Evolutionary conservation across 192 early-diverging fungal species (phyloP).

Genomic region (Jimgerdemannia lactiflua): DNA sequence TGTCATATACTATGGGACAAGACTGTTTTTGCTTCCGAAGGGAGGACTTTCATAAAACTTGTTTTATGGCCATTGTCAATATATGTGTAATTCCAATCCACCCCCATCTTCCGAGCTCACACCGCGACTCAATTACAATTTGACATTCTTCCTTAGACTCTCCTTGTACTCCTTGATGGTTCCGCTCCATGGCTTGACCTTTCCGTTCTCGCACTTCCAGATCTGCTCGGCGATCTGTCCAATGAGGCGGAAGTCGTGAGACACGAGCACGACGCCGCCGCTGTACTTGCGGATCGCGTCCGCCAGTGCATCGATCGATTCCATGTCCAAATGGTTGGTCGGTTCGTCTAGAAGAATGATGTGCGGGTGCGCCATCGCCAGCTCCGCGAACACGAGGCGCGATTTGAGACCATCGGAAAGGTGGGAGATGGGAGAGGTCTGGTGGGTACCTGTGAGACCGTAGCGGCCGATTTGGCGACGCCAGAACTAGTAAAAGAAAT

Average conservation of each 20-base stretch:
- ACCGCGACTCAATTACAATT: constrained; percentile 29
- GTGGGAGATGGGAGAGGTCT: constrained; percentile 85
- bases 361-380: constrained; percentile 86
- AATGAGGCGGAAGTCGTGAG: constrained; percentile 99
- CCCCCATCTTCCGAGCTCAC: background rate
- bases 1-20: too few relatives aligned
- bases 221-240: constrained; percentile 95
- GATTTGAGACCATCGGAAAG: constrained; percentile 95
- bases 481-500: constrained; percentile 59
- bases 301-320: constrained; percentile 92
- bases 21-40: too few relatives aligned
- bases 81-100: too few relatives aligned
- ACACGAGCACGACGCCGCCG: constrained; percentile 97
- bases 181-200: constrained; percentile 73
- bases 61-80: too few relatives aligned
- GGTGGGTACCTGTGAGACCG: constrained; percentile 90
- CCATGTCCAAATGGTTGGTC: constrained; percentile 94
- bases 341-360: constrained; percentile 98
- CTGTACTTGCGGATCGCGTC: constrained; percentile 93
- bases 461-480: constrained; percentile 89
- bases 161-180: constrained; percentile 93
- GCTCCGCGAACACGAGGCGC: constrained; percentile 94
- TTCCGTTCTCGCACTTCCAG: constrained; percentile 86
- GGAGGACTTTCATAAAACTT: too few relatives aligned
- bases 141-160: constrained; percentile 77